Percentiles rank a stretch among this genome's conserved stretches.
phyloP scores from a whole-genome alignment of 2,329 filamentous ascomycete genomes.

The Alternaria longipes region DNA sequence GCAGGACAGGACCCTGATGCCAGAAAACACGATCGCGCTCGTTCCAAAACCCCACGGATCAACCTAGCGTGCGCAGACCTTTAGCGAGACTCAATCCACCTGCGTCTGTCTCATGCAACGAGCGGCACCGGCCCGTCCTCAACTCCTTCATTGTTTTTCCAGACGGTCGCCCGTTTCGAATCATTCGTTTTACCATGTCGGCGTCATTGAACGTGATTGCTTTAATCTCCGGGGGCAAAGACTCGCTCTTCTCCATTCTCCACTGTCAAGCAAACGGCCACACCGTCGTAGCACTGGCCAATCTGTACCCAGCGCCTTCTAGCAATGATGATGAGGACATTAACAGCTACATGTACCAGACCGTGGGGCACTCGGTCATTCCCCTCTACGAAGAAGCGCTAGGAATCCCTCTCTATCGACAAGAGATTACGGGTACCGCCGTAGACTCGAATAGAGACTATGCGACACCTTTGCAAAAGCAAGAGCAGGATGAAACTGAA shows the following conservation, averaged over 20 bases:
- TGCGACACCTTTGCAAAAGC: constrained; percentile 27
- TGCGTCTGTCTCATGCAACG: constrained; percentile 10
- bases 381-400: constrained; percentile 84
- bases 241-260: constrained; percentile 91
- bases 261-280: constrained; percentile 91
- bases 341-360: constrained; percentile 99
- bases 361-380: constrained; percentile 86
- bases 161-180: constrained; percentile 3
- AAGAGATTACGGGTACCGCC: constrained; percentile 76
- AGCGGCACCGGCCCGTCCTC: constrained; percentile 15
- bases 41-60: constrained; percentile 6
- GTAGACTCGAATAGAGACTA: constrained; percentile 79
- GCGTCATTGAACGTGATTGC: constrained; percentile 72
- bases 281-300: constrained; percentile 84
- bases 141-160: constrained; percentile 12
- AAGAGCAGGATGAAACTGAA: constrained; percentile 80
- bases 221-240: constrained; percentile 94
- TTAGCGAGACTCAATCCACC: constrained; percentile 22
- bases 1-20: constrained; percentile 9
- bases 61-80: constrained; percentile 20
- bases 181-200: constrained; percentile 17
- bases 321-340: constrained; percentile 67
- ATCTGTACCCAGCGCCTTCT: constrained; percentile 72
- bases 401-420: constrained; percentile 82
- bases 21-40: constrained; percentile 9